phyloP scores from a whole-genome alignment of 176 grass and related monocot species.

The Aegilops umbellulata region DNA sequence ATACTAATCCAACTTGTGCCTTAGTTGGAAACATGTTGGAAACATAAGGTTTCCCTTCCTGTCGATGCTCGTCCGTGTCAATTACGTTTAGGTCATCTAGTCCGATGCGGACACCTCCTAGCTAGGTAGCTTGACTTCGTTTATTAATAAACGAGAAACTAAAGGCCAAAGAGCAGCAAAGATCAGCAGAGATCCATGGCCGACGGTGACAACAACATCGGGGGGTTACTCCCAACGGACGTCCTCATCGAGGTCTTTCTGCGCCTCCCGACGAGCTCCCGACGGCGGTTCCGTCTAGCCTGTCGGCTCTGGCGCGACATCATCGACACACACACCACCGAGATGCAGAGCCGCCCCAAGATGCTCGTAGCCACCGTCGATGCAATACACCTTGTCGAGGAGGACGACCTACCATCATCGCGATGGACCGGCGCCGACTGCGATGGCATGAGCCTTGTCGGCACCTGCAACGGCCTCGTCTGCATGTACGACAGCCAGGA shows the following conservation, averaged over 20 bases:
- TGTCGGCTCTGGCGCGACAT: constrained; percentile 1
- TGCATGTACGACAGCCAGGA: background rate
- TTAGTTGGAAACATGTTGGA: no score
- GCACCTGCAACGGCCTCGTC: background rate
- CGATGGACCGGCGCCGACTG: background rate
- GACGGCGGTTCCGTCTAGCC: constrained; percentile 10
- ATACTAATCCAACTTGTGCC: no score
- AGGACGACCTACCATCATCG: background rate
- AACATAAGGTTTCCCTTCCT: background rate
- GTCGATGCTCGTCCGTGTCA: background rate
- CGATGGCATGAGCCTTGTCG: background rate
- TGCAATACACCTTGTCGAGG: background rate
- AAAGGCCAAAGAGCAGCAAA: background rate
- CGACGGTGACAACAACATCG: background rate
- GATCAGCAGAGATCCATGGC: background rate
- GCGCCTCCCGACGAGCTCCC: background rate
- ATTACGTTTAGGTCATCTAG: background rate
- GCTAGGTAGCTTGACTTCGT: background rate
- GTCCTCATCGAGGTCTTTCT: background rate
- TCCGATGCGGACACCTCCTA: background rate
- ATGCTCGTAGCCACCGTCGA: background rate
- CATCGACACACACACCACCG: background rate
- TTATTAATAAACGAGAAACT: background rate
- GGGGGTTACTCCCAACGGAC: background rate
- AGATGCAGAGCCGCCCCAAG: background rate